These are phyloP conservation scores for Fistulina hepatica DNA, from an alignment of 1,284 basidiomycete species.

Conservation along the genomic window DNA sequence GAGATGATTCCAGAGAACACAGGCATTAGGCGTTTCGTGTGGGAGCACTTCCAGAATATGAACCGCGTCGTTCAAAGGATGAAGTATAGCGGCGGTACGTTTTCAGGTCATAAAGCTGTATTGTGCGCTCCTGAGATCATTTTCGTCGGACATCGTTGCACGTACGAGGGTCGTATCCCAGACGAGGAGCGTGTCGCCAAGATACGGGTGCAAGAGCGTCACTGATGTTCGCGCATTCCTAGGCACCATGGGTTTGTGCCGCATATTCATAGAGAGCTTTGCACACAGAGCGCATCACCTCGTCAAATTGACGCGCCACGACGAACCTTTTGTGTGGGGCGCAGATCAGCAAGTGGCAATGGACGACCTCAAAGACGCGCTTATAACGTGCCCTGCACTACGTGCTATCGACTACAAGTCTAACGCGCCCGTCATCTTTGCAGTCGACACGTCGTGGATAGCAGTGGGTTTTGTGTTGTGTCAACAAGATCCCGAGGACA, in stretches of 20 bases:
- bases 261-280: conserved; percentile 19
- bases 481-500: conserved; percentile 18
- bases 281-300: conserved; percentile 16
- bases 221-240: conserved; percentile 22
- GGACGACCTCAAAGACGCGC: conserved; percentile 16
- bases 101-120: conserved; percentile 19
- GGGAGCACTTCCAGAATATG: conserved; percentile 16
- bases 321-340: conserved; percentile 14
- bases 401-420: conserved; percentile 9
- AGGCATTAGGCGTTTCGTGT: conserved; percentile 16
- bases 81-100: conserved; percentile 12
- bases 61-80: conserved; percentile 7
- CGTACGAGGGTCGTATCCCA: conserved; percentile 17
- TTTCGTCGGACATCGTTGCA: conserved; percentile 21
- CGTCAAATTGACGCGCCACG: conserved; percentile 15
- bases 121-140: conserved; percentile 13
- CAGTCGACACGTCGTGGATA: conserved; percentile 24
- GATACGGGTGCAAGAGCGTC: conserved; percentile 13
- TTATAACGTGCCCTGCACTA: conserved; percentile 14
- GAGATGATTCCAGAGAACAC: conserved; percentile 13
- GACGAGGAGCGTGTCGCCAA: conserved; percentile 14
- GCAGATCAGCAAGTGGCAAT: conserved; percentile 14
- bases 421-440: conserved; percentile 2
- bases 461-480: conserved; percentile 24
- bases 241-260: conserved; percentile 16